Conservation (phyloP, 2,329 filamentous ascomycete species). For the Paecilomyces fulvus region DNA sequence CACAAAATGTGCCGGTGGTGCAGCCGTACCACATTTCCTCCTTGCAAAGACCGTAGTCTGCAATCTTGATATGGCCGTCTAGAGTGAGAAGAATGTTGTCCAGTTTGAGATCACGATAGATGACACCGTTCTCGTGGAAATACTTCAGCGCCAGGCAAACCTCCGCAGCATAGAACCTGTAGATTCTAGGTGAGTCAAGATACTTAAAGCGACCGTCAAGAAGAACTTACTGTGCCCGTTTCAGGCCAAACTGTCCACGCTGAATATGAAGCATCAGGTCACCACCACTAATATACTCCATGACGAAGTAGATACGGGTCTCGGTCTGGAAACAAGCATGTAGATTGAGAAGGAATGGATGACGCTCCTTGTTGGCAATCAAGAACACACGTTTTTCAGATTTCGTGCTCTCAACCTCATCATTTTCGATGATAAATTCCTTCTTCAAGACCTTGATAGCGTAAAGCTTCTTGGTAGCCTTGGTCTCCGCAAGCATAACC, state of each 20-base stretch:
- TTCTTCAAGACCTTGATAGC: conserved; percentile 99
- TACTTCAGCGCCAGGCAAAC: conserved; percentile 97
- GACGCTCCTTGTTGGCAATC: conserved; percentile 91
- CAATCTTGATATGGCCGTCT: conserved; percentile 98
- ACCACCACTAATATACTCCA: conserved; percentile 98
- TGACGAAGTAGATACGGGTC: conserved; percentile 96
- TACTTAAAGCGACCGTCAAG: background rate
- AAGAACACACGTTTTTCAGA: conserved; percentile 97
- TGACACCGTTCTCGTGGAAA: conserved; percentile 98
- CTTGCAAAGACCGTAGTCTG: conserved; percentile 96
- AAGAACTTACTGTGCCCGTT: conserved; percentile 75
- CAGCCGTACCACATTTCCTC: conserved; percentile 99
- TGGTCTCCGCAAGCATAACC: conserved; percentile 98
- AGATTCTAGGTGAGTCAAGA: background rate
- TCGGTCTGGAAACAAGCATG: conserved; percentile 99
- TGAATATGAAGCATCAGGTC: conserved; percentile 99
- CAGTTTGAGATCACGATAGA: conserved; percentile 76
- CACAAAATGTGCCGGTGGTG: conserved; percentile 95
- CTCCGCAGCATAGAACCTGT: conserved; percentile 89
- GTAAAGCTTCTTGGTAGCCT: conserved; percentile 82
- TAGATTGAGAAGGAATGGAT: conserved; percentile 89
- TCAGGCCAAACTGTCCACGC: conserved; percentile 88
- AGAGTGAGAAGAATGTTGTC: conserved; percentile 88
- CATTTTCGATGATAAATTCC: conserved; percentile 99
- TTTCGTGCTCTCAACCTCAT: conserved; percentile 94